Conservation (phyloP, 2,329 filamentous ascomycete species). For the Cercospora janseana region DNA sequence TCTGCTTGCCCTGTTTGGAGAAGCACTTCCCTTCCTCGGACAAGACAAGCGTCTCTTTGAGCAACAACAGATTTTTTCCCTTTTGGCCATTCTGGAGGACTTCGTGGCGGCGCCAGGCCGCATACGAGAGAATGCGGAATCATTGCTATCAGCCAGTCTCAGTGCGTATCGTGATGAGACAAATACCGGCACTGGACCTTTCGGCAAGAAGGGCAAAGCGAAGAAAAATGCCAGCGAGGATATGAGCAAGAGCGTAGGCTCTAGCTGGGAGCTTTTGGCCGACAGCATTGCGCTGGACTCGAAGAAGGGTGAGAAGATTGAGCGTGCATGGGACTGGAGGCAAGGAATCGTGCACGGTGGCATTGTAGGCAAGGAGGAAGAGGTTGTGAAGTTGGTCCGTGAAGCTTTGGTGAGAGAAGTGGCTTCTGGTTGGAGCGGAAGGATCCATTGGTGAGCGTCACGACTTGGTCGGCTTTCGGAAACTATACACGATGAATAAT, state of each 20-base stretch:
- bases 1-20: constrained; percentile 76
- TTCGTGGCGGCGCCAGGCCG: constrained; percentile 30
- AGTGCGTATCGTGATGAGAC: constrained; percentile 26
- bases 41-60: constrained; percentile 43
- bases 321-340: constrained; percentile 29
- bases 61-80: constrained; percentile 30
- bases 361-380: constrained; percentile 18
- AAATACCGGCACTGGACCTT: constrained; percentile 15
- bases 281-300: constrained; percentile 19
- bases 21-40: constrained; percentile 74
- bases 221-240: constrained; percentile 27
- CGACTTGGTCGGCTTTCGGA: background rate
- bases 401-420: constrained; percentile 26
- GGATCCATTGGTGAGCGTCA: constrained; percentile 19
- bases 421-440: constrained; percentile 26
- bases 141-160: constrained; percentile 30
- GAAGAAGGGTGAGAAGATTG: constrained; percentile 16
- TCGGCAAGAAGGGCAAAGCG: constrained; percentile 9
- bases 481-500: too few species aligned
- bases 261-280: constrained; percentile 35
- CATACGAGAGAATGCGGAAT: constrained; percentile 33
- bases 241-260: constrained; percentile 26
- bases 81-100: constrained; percentile 34
- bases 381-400: constrained; percentile 22
- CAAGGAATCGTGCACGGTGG: constrained; percentile 23